phyloP scores from a whole-genome alignment of 805 yeast genomes.

The Metschnikowia henanensis region DNA sequence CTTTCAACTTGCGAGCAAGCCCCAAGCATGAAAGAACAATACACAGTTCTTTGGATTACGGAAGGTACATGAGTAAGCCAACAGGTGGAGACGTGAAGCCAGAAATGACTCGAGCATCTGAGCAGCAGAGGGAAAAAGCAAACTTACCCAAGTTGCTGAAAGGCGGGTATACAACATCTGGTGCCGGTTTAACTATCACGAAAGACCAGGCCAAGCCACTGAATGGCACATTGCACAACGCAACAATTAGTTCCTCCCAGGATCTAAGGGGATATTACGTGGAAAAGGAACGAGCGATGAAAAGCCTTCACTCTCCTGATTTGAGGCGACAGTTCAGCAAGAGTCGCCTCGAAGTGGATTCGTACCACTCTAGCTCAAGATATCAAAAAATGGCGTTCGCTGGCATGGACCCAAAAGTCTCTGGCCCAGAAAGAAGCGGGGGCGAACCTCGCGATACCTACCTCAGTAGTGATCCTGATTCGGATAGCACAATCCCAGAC shows the following conservation, averaged over 20 bases:
- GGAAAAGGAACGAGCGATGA: conserved; percentile 16
- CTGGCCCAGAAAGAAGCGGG: conserved; percentile 2
- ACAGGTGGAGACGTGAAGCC: neutral
- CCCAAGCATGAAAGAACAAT: conserved; percentile 11
- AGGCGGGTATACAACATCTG: conserved; percentile 31
- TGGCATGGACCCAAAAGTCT: neutral
- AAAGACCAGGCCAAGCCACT: conserved; percentile 24
- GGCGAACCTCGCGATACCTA: conserved; percentile 7
- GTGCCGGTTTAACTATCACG: conserved; percentile 38
- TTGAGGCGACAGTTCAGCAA: conserved; percentile 14
- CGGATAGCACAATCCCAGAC: conserved; percentile 8
- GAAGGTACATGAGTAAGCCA: neutral
- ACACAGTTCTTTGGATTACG: conserved; percentile 10
- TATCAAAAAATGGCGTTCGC: conserved; percentile 3
- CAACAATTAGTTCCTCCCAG: conserved; percentile 17
- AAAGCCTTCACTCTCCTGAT: conserved; percentile 27
- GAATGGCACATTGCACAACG: conserved; percentile 5
- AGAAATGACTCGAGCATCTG: conserved; percentile 1
- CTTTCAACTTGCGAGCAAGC: conserved; percentile 7
- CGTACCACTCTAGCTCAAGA: conserved; percentile 4
- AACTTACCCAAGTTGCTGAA: conserved; percentile 35
- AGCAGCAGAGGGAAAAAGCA: conserved; percentile 27
- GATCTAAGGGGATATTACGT: conserved; percentile 21
- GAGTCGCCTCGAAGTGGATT: conserved; percentile 9
- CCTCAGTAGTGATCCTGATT: conserved; percentile 11